Conservation (phyloP, 2,329 filamentous ascomycete genomes). For the Drechslera avenae region DNA sequence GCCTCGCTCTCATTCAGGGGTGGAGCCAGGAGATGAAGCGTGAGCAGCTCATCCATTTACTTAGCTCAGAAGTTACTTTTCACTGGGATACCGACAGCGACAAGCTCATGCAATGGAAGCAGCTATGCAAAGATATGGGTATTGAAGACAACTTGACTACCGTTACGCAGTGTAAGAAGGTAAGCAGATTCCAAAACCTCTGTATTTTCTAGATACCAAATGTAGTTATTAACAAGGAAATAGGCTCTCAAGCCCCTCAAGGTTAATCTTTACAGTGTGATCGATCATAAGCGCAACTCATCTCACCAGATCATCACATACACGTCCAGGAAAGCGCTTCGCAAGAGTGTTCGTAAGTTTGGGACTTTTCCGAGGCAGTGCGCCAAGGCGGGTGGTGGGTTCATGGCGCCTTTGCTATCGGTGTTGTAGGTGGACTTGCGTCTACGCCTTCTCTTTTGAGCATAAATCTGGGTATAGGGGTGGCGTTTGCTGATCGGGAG, state of each 20-base stretch:
- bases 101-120: slow-evolving; percentile 31
- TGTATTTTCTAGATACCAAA: too few species aligned
- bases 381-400: slow-evolving; percentile 31
- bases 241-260: slow-evolving; percentile 26
- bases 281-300: slow-evolving; percentile 32
- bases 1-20: slow-evolving; percentile 20
- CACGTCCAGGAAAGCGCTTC: slow-evolving; percentile 20
- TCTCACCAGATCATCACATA: slow-evolving; percentile 17
- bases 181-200: slow-evolving; percentile 4
- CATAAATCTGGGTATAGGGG: too few species aligned
- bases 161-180: slow-evolving; percentile 37
- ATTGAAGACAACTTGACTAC: slow-evolving; percentile 23
- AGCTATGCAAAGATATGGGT: slow-evolving; percentile 32
- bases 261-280: slow-evolving; percentile 33
- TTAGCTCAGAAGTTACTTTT: slow-evolving; percentile 27
- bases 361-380: slow-evolving; percentile 23
- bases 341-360: slow-evolving; percentile 17
- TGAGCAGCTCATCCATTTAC: slow-evolving; percentile 14
- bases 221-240: slow-evolving; percentile 4
- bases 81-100: slow-evolving; percentile 22
- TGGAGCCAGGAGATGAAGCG: slow-evolving; percentile 7
- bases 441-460: too few species aligned
- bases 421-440: slow-evolving; percentile 8
- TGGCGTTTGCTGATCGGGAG: too few species aligned
- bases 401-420: slow-evolving; percentile 23